Percentiles rank a stretch among this genome's conserved stretches.
phyloP scores from a whole-genome alignment of 768 basidiomycete genomes.

The Coprinellus micaceus region DNA sequence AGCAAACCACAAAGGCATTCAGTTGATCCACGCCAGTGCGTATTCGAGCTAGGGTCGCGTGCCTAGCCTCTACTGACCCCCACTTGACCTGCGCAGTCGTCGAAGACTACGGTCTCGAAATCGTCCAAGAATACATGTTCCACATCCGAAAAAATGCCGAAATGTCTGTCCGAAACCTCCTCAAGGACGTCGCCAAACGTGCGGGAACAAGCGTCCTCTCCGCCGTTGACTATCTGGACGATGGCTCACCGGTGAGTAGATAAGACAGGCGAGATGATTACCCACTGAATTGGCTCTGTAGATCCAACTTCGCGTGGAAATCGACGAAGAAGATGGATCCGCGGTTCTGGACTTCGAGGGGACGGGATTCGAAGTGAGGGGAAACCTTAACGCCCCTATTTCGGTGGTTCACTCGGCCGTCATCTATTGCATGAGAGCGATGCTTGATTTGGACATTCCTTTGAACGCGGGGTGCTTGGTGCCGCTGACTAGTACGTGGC shows the following conservation, averaged over 20 bases:
- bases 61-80: background rate
- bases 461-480: slow-evolving; percentile 93
- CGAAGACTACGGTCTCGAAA: slow-evolving; percentile 78
- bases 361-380: slow-evolving; percentile 79
- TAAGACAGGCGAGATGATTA: background rate
- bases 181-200: slow-evolving; percentile 69
- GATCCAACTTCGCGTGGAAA: slow-evolving; percentile 76
- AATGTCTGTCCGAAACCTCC: slow-evolving; percentile 74
- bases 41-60: slow-evolving; percentile 1
- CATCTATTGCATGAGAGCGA: slow-evolving; percentile 85
- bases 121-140: slow-evolving; percentile 91
- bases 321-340: slow-evolving; percentile 67
- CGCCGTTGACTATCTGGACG: slow-evolving; percentile 82
- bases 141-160: slow-evolving; percentile 91
- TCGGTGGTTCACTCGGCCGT: slow-evolving; percentile 85
- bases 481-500: slow-evolving; percentile 64
- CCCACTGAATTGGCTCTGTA: slow-evolving; percentile 22
- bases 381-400: slow-evolving; percentile 82
- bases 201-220: slow-evolving; percentile 61
- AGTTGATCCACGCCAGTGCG: slow-evolving; percentile 76
- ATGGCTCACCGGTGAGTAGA: slow-evolving; percentile 73
- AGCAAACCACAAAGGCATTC: slow-evolving; percentile 89
- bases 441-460: slow-evolving; percentile 85
- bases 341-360: slow-evolving; percentile 85
- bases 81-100: slow-evolving; percentile 50